Evolutionary conservation across 2,329 filamentous ascomycete genomes (phyloP), one percentile per base, ranked within the genome.

Genomic region (Claviceps humidiphila): DNA sequence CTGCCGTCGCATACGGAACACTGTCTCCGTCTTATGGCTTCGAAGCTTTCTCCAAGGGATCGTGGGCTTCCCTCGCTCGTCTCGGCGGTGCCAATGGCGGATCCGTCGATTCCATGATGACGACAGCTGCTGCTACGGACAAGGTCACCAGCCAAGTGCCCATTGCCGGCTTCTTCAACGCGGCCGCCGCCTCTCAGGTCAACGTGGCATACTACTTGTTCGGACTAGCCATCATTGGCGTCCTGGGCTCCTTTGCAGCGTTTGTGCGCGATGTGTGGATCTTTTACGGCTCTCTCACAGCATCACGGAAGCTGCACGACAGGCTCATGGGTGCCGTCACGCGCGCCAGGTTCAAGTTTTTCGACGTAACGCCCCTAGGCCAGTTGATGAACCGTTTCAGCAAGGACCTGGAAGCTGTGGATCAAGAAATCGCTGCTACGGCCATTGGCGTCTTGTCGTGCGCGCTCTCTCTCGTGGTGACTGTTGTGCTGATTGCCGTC

Each of bases 361-460:
- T 98, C 63, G 93, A 98, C 63, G 86, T 91, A 1, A 98, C 93
- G 0, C 93, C 93, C 2, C 78, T 97, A 0, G 93, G 93, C 13
- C 91, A 96, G 68, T 77, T 98, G 61, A 97, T 97, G 84, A 98
- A 98, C 68, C 82, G 93, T 20, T 98, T 98, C 71, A 97, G 91
- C 66, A 97, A 97, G 68, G 93, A 98, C 66, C 80, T 98, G 14
- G 90, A 98, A 66, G 83, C 89, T 11, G 78, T 98, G 20, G 93
- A 98, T 59, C 93, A 98, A 65, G 93, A 98, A 66, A 87, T 98
- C 53, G 90, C 93, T 0, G 89, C 90, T 2, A 83, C 94, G 42
- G 91, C 93, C 22, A 90, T 97, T 59, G 80, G 81, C 51, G 78
- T 84, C 50, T 79, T 84, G 68, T 76, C 74, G n/a, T 84, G 78